Conservation (phyloP, 1,284 basidiomycete species). For the Xerocomus cyaneibrunnescens region DNA sequence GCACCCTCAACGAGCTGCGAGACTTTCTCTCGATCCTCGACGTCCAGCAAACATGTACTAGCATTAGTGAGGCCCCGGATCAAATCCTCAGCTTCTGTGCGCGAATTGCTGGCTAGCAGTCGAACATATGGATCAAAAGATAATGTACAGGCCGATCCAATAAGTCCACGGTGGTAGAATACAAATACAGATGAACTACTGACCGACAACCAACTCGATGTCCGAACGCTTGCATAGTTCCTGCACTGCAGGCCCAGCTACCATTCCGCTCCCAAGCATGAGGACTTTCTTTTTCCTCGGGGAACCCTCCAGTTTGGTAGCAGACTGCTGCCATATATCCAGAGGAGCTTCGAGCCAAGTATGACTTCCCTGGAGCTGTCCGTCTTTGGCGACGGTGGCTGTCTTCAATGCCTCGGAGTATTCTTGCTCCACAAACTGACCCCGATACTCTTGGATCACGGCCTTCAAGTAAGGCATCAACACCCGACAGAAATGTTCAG, state of each 20-base stretch:
- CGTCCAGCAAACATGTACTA: constrained; percentile 60
- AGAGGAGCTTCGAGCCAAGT: constrained; percentile 60
- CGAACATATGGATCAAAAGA: background rate
- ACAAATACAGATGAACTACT: constrained; percentile 32
- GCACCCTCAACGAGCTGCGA: constrained; percentile 52
- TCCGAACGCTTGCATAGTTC: constrained; percentile 62
- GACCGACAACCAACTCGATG: constrained; percentile 73
- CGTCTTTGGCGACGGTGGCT: constrained; percentile 71
- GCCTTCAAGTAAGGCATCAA: constrained; percentile 68
- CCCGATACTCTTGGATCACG: constrained; percentile 47
- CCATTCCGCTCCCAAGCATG: constrained; percentile 90
- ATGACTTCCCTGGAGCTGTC: constrained; percentile 54
- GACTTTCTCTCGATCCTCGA: constrained; percentile 53
- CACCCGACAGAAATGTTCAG: constrained; percentile 67
- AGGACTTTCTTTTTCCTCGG: constrained; percentile 67
- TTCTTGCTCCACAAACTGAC: constrained; percentile 21
- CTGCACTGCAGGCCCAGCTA: constrained; percentile 81
- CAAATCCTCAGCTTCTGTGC: constrained; percentile 59
- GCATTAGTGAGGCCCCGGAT: constrained; percentile 57
- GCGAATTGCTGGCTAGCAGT: constrained; percentile 70
- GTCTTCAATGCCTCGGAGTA: constrained; percentile 50
- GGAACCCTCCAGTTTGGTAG: background rate
- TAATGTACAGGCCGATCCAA: constrained; percentile 10
- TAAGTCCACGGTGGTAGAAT: constrained; percentile 15
- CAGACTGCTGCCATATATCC: constrained; percentile 39